These are phyloP conservation scores for Ophiocordyceps unilateralis DNA, from an alignment of 2,329 filamentous ascomycete species.

Conservation along the genomic window DNA sequence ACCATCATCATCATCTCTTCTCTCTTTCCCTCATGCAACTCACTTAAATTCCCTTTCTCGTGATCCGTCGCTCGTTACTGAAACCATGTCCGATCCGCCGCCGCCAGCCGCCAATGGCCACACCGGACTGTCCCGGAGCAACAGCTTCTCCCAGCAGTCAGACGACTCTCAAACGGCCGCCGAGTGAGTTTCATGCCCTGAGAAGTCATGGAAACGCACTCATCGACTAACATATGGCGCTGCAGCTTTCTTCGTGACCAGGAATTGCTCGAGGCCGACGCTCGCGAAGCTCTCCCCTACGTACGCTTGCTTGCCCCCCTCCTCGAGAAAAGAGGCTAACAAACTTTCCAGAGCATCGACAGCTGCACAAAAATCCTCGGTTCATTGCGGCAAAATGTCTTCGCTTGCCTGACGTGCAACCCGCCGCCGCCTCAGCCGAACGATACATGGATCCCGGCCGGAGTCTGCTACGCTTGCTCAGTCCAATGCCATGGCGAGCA, in stretches of 20 bases:
- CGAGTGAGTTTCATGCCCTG: constrained; percentile 27
- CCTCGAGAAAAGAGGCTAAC: background rate
- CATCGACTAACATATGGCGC: no score
- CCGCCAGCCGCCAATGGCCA: constrained; percentile 8
- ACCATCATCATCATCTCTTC: background rate
- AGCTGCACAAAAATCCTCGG: constrained; percentile 85
- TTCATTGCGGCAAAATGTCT: constrained; percentile 71
- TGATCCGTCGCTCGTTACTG: background rate
- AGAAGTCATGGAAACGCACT: background rate
- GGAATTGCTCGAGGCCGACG: constrained; percentile 82
- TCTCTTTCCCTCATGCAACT: no score
- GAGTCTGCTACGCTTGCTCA: constrained; percentile 91
- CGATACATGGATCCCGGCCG: constrained; percentile 42
- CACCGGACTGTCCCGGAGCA: constrained; percentile 22
- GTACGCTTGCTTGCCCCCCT: constrained; percentile 29
- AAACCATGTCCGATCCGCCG: constrained; percentile 15
- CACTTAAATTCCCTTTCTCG: no score
- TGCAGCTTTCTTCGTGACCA: constrained; percentile 72
- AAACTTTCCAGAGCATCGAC: constrained; percentile 60
- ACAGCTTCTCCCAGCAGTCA: constrained; percentile 42
- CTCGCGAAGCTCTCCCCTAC: constrained; percentile 85
- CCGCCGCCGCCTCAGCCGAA: constrained; percentile 49
- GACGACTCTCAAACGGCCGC: constrained; percentile 55
- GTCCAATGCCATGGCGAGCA: constrained; percentile 95
- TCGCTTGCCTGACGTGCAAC: constrained; percentile 87